Evolutionary conservation across 2,329 filamentous ascomycete genomes (phyloP).

Genomic region (Colletotrichum musicola): DNA sequence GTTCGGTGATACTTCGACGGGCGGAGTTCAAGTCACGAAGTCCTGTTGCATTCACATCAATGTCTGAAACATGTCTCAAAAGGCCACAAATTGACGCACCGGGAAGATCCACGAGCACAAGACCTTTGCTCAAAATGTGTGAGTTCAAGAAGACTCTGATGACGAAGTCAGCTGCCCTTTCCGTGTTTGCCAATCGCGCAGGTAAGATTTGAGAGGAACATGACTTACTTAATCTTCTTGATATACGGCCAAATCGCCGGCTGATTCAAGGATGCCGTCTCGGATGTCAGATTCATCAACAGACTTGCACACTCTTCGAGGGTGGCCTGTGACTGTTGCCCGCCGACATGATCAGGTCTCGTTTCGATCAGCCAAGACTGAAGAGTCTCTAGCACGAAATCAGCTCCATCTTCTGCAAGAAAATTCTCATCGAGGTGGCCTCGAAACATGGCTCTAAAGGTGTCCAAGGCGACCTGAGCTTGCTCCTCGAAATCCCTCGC

Average conservation of each 20-base stretch:
- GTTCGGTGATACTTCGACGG: constrained; percentile 57
- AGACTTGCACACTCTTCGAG: constrained; percentile 49
- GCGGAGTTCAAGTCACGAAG: constrained; percentile 61
- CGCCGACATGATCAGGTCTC: constrained; percentile 23
- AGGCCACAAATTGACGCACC: constrained; percentile 46
- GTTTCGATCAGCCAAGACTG: constrained; percentile 42
- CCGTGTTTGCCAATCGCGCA: not conserved
- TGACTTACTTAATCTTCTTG: constrained; percentile 54
- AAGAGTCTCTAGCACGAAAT: constrained; percentile 41
- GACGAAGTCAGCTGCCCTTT: not conserved
- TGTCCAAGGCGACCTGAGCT: constrained; percentile 51
- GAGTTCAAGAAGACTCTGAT: constrained; percentile 57
- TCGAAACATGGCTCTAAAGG: constrained; percentile 54
- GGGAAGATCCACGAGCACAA: constrained; percentile 63
- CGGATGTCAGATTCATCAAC: constrained; percentile 54
- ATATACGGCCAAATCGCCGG: constrained; percentile 59
- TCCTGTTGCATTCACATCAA: constrained; percentile 45
- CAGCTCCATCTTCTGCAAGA: constrained; percentile 38
- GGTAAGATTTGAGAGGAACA: not conserved
- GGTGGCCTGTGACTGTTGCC: constrained; percentile 6
- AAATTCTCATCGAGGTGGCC: constrained; percentile 40
- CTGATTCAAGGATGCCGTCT: constrained; percentile 38
- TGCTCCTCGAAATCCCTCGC: constrained; percentile 44
- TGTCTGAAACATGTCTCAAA: not conserved
- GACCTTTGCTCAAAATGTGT: constrained; percentile 60